These are phyloP conservation scores for Dactylellina sp. DNA, from an alignment of 2,329 filamentous ascomycete genomes.

Conservation along the genomic window DNA sequence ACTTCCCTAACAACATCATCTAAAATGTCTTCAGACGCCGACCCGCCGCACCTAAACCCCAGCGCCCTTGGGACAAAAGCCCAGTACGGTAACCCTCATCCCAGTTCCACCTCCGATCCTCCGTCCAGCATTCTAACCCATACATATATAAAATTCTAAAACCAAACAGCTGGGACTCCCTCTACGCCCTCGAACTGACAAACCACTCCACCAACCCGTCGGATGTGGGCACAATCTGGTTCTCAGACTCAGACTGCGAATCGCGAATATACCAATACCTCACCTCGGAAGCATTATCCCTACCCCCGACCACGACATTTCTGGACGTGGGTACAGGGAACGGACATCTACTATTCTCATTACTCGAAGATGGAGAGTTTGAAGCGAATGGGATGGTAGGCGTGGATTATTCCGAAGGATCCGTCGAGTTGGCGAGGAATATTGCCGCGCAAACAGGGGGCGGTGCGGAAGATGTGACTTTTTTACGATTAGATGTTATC, in stretches of 20 bases:
- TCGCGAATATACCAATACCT: constrained; percentile 80
- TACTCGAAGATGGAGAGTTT: constrained; percentile 71
- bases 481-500: constrained; percentile 69
- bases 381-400: constrained; percentile 76
- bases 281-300: constrained; percentile 64
- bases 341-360: constrained; percentile 86
- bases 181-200: constrained; percentile 77
- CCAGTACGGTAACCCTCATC: constrained; percentile 73
- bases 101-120: constrained; percentile 25
- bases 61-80: constrained; percentile 82
- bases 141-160: not conserved
- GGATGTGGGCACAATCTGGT: constrained; percentile 94
- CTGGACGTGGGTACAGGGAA: constrained; percentile 95
- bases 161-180: constrained; percentile 75
- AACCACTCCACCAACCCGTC: constrained; percentile 78
- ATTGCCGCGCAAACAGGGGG: constrained; percentile 68
- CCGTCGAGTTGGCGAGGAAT: constrained; percentile 77
- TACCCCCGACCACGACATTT: constrained; percentile 68
- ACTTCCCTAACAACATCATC: constrained; percentile 18
- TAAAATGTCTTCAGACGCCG: constrained; percentile 28
- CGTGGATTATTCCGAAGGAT: constrained; percentile 84
- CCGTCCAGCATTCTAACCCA: not conserved
- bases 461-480: constrained; percentile 63
- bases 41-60: constrained; percentile 56
- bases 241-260: constrained; percentile 91